Base-by-base conservation (phyloP, 2,329 filamentous ascomycete species). In the Sarocladium oryzae region DNA sequence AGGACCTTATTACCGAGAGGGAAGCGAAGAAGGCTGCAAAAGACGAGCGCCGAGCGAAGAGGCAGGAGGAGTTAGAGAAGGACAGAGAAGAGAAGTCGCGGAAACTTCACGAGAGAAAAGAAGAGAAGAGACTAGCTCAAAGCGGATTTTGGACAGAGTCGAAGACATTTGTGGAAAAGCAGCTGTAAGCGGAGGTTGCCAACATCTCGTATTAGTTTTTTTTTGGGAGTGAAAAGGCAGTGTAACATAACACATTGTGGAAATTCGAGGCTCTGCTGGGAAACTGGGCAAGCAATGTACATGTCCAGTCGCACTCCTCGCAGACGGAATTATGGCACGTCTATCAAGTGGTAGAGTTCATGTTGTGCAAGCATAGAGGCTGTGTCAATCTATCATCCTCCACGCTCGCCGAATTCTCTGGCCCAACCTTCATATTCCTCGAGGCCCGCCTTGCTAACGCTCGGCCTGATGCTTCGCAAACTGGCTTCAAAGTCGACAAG, bases 371-470 rank as follows among this genome's bases (percentile, higher is more conserved):
- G n/a, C n/a, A n/a, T n/a, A n/a, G n/a, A n/a, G n/a, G n/a, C n/a
- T n/a, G n/a, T n/a, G n/a, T n/a, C n/a, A n/a, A n/a, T 45, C 20
- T 28, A 33, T 43, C 69, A 95, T 18, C 89, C 89, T 32, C 90
- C 92, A 36, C 92, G 75, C 69, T 99, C 93, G 41, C 93, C 93
- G 75, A 93, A 99, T 65, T 95, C 86, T 63, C 68, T 83, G 2
- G 93, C 90, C 93, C 93, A 99, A 56, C 95, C 86, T 68, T 97
- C 93, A 65, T 95, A 96, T 63, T 90, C 81, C 63, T 89, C 86
- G 35, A 99, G 69, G 0, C 93, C 90, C 50, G 88, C 76, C 63
- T 85, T 87, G 63, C 88, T 89, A 2, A 99, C 92, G 66, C 89
- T 95, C 0, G 93, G 92, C 43, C 92, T 77, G 56, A 99, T 97